Conservation (phyloP, 2,329 filamentous ascomycete genomes). For the Cercospora janseana region DNA sequence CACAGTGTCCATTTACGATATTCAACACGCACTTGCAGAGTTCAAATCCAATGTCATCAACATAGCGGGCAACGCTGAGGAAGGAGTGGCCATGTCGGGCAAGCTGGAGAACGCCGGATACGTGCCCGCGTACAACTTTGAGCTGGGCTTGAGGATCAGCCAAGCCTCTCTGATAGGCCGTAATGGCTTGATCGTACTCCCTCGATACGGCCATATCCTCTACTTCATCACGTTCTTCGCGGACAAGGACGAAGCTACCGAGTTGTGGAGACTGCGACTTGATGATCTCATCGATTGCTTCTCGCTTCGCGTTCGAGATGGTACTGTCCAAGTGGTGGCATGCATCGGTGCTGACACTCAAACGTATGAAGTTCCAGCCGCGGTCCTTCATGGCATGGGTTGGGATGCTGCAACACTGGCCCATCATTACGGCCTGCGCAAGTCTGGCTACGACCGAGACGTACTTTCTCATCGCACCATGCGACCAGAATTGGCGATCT, state of each 20-base stretch:
- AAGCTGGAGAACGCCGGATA: slow-evolving; percentile 21
- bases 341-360: slow-evolving; percentile 18
- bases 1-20: slow-evolving; percentile 16
- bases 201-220: slow-evolving; percentile 20
- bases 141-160: slow-evolving; percentile 11
- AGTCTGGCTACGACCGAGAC: background rate
- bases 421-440: background rate
- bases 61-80: slow-evolving; percentile 5
- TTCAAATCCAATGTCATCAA: slow-evolving; percentile 1
- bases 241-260: slow-evolving; percentile 19
- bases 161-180: slow-evolving; percentile 27
- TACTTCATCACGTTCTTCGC: slow-evolving; percentile 28
- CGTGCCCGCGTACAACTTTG: slow-evolving; percentile 16
- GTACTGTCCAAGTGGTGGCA: slow-evolving; percentile 16
- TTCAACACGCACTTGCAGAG: slow-evolving; percentile 13
- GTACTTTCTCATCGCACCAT: background rate
- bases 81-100: slow-evolving; percentile 28
- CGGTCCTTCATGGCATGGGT: slow-evolving; percentile 25
- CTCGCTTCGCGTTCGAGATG: slow-evolving; percentile 15
- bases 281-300: slow-evolving; percentile 25
- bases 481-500: slow-evolving; percentile 16
- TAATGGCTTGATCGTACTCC: slow-evolving; percentile 29
- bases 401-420: slow-evolving; percentile 16
- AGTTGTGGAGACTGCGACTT: slow-evolving; percentile 25
- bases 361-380: slow-evolving; percentile 23